These are phyloP conservation scores for Fistulifera pelliculosa DNA, from an alignment of 108 stramenopile species.

Conservation along the genomic window DNA sequence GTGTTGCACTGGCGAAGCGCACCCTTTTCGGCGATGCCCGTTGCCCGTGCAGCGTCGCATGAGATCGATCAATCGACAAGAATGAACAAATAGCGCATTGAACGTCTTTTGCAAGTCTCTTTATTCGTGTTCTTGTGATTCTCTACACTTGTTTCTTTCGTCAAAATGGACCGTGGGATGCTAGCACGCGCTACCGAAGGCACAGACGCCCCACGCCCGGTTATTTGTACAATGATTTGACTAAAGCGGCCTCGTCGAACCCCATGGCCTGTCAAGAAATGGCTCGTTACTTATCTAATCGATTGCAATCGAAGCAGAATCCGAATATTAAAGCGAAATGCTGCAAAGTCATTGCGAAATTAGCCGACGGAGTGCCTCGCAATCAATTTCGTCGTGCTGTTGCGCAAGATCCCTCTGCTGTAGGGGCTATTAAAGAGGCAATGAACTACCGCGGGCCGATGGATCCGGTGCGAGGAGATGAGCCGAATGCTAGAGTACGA, in stretches of 20 bases:
- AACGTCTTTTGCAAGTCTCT: too few relatives aligned
- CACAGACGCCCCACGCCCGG: constrained; percentile 93
- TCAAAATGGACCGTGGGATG: constrained; percentile 48
- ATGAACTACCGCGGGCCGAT: constrained; percentile 78
- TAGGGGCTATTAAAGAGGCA: constrained; percentile 83
- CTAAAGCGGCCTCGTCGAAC: constrained; percentile 75
- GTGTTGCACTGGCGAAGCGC: too few relatives aligned
- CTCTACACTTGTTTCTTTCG: too few relatives aligned
- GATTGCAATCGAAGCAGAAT: constrained; percentile 73
- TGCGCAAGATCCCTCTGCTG: constrained; percentile 54
- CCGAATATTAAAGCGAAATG: constrained; percentile 88
- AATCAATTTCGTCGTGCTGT: constrained; percentile 88
- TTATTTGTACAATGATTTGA: constrained; percentile 95
- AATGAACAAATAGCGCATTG: too few relatives aligned
- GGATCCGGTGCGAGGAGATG: constrained; percentile 94
- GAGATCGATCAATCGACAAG: too few relatives aligned
- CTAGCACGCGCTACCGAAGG: constrained; percentile 79
- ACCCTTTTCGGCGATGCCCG: too few relatives aligned
- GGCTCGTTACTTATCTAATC: constrained; percentile 52
- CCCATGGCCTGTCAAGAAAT: constrained; percentile 72
- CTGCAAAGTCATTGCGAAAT: constrained; percentile 73
- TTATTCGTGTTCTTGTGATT: too few relatives aligned
- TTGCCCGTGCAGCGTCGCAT: too few relatives aligned
- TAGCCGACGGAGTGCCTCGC: constrained; percentile 30
- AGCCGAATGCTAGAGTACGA: constrained; percentile 80